Conservation (phyloP, 2,329 filamentous ascomycete genomes). For the Ophiostoma tasmaniense region DNA sequence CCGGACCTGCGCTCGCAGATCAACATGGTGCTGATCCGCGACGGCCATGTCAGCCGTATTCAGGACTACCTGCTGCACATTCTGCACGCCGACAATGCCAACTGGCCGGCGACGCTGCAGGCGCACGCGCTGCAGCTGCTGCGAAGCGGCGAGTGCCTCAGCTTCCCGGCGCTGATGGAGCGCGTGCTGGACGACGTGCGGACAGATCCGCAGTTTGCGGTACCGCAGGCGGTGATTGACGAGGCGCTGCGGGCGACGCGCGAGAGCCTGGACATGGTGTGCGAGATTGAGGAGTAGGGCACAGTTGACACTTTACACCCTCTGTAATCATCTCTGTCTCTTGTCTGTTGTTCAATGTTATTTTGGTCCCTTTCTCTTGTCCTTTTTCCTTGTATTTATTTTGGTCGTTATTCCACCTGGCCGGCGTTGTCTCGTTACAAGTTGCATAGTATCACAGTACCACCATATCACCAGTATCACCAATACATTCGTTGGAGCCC, state of each 20-base stretch:
- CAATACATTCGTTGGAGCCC: background rate
- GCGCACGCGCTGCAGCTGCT: constrained; percentile 52
- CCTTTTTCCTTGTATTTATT: background rate
- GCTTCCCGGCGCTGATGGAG: constrained; percentile 52
- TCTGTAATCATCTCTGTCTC: background rate
- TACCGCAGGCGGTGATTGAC: constrained; percentile 52
- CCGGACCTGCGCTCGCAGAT: constrained; percentile 55
- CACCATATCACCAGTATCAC: background rate
- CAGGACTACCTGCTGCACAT: constrained; percentile 56
- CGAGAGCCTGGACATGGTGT: constrained; percentile 44
- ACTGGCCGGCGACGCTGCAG: constrained; percentile 56
- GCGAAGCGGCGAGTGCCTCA: constrained; percentile 50
- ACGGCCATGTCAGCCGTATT: constrained; percentile 54
- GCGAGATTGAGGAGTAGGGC: constrained; percentile 22
- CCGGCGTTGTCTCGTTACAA: constrained; percentile 2
- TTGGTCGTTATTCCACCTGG: background rate
- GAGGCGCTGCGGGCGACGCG: constrained; percentile 53
- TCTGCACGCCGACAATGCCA: constrained; percentile 49
- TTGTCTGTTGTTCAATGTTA: no score
- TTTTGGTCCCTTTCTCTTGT: background rate
- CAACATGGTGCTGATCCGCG: constrained; percentile 48
- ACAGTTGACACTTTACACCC: background rate
- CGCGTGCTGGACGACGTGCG: constrained; percentile 56
- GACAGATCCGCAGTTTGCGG: constrained; percentile 44
- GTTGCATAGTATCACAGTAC: constrained; percentile 5